Base-by-base conservation (phyloP, 1,139 yeast species). In the Candida tropicalis region DNA sequence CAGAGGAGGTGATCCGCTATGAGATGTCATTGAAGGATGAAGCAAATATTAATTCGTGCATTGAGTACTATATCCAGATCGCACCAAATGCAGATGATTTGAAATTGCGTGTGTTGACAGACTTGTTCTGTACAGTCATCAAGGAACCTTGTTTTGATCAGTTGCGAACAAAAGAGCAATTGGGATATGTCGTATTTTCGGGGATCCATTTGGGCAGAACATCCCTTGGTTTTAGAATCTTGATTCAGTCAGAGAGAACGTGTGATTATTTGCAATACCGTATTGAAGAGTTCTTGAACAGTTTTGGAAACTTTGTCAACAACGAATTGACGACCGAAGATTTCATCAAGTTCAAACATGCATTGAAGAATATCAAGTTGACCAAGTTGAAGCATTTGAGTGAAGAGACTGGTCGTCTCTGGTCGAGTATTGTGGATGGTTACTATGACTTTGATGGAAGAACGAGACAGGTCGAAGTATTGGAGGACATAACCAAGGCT, bases 91-190 rank as follows among this genome's bases (percentile, higher is more conserved):
- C 61, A 2, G 55, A 63, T 10, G 60, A 67, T 44, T 55, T 54
- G 15, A 59, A 55, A 33, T 46, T 60, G 26, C 59, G 73, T 37
- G 68, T 89, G 0, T 59, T 79, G 42, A 73, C 85, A 13, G 90
- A 86, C 41, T 66, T 93, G 41, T 63, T 89, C 39, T 78, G 85
- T 0, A 90, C 87, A 44, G 75, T 90, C 48, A 71, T 86, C 39
- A 81, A 79, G 49, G 98, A 91, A 59, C 97, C 97, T 1, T 87
- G 91, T 43, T 93, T 93, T 63, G 84, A 88, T 60, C 88, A 87
- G 51, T 74, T 93, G 45, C 77, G 99, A 63, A 93, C 99, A 3
- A 84, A 88, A 55, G 99, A 93, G 63, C 98, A 93, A 52, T 61
- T 84, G 39, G 89, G 87, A 0, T 83, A 83, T 58, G 90, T 93